These are phyloP conservation scores for Chaetomium strumarium DNA, from an alignment of 2,329 filamentous ascomycete genomes.

Conservation along the genomic window DNA sequence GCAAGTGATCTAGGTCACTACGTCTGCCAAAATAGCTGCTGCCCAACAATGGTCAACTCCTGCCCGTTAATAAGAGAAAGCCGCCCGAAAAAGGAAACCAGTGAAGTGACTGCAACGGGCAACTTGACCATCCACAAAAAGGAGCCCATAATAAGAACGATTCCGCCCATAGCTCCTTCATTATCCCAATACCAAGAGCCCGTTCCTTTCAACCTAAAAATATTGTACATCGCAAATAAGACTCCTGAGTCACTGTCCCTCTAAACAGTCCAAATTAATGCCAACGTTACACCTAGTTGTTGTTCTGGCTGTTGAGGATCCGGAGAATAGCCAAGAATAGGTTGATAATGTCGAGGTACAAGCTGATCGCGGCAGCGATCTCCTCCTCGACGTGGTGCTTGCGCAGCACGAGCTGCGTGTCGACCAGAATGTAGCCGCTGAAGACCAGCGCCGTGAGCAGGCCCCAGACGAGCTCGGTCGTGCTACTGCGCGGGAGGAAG, in stretches of 20 bases:
- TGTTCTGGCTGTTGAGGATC: constrained; percentile 92
- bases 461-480: constrained; percentile 79
- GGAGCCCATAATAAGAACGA: background rate
- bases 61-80: too few species aligned
- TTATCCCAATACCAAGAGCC: background rate
- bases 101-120: background rate
- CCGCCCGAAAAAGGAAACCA: too few species aligned
- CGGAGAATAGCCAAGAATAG: constrained; percentile 91
- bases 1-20: too few species aligned
- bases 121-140: background rate
- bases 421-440: constrained; percentile 89
- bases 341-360: constrained; percentile 96
- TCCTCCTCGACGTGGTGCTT: constrained; percentile 98
- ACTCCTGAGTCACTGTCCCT: background rate
- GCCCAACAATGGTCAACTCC: too few species aligned
- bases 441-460: constrained; percentile 80
- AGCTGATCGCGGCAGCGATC: constrained; percentile 88
- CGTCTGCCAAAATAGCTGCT: too few species aligned
- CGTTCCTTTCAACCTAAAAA: background rate
- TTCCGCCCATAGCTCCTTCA: background rate
- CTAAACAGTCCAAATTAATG: background rate
- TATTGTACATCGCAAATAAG: background rate
- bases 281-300: constrained; percentile 57
- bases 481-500: constrained; percentile 82
- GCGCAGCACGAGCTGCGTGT: constrained; percentile 91